These are phyloP conservation scores for Chenopodium suecicum DNA, from an alignment of 148 eudicot species.

Conservation along the genomic window DNA sequence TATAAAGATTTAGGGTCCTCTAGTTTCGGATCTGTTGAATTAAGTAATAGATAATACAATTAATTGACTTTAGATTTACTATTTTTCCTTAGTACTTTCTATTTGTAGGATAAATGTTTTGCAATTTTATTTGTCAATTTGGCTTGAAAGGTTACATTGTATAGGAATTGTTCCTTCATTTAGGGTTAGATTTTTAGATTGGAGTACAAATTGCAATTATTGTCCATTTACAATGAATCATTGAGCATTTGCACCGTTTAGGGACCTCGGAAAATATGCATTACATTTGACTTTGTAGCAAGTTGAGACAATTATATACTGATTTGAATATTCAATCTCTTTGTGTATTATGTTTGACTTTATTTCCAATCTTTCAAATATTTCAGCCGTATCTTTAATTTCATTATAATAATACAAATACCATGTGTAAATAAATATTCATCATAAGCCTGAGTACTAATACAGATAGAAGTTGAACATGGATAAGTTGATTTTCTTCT, in stretches of 20 bases:
- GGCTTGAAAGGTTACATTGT: neutral
- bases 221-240: neutral
- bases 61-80: neutral
- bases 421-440: no score
- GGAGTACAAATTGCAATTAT: neutral
- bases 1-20: slow-evolving; percentile 67
- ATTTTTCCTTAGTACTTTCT: neutral
- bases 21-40: slow-evolving; percentile 71
- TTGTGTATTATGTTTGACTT: no score
- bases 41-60: slow-evolving; percentile 33
- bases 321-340: no score
- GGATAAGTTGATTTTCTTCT: no score
- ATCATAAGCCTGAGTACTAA: no score
- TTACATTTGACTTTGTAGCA: neutral
- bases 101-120: neutral
- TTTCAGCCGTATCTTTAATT: no score
- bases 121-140: neutral
- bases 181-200: neutral
- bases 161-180: neutral
- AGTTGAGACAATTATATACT: neutral
- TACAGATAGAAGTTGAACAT: no score
- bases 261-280: neutral
- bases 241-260: neutral
- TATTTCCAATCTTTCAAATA: no score
- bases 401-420: no score